phyloP scores from a whole-genome alignment of 2,329 filamentous ascomycete species.

The Metarhizium anisopliae region DNA sequence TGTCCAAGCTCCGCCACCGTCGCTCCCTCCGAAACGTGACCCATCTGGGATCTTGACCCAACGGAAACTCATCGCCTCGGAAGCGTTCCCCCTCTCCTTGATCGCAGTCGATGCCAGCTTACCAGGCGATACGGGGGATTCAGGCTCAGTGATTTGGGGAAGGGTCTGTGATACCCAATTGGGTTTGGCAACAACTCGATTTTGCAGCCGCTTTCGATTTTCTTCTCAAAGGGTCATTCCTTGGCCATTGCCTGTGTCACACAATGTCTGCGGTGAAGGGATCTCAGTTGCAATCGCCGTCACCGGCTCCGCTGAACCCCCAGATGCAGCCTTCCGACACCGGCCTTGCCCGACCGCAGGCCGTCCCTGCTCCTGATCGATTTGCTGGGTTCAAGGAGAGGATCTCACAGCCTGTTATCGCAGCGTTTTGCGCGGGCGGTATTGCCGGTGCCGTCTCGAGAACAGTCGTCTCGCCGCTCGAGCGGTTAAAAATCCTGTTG shows the following conservation, averaged over 20 bases:
- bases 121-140: slow-evolving; percentile 8
- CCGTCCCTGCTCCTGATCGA: slow-evolving; percentile 17
- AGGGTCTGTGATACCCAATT: slow-evolving; percentile 12
- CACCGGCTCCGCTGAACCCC: slow-evolving; percentile 2
- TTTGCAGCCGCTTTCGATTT: neutral
- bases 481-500: slow-evolving; percentile 95
- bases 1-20: neutral
- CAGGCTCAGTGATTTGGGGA: slow-evolving; percentile 11
- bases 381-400: slow-evolving; percentile 33
- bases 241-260: neutral
- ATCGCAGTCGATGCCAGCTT: slow-evolving; percentile 12
- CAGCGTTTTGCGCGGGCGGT: slow-evolving; percentile 89
- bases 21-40: neutral
- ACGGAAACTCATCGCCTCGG: neutral
- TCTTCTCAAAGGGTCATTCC: slow-evolving; percentile 4
- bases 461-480: slow-evolving; percentile 91
- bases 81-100: neutral
- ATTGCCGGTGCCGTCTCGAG: slow-evolving; percentile 94
- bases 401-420: slow-evolving; percentile 74
- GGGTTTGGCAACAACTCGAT: neutral
- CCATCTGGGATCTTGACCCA: neutral
- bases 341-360: slow-evolving; percentile 14
- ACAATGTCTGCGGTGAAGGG: slow-evolving; percentile 23
- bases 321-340: slow-evolving; percentile 17
- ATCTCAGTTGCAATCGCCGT: slow-evolving; percentile 8